Evolutionary conservation across 2,329 filamentous ascomycete species (phyloP).

Genomic region (Aspergillus ibericus): DNA sequence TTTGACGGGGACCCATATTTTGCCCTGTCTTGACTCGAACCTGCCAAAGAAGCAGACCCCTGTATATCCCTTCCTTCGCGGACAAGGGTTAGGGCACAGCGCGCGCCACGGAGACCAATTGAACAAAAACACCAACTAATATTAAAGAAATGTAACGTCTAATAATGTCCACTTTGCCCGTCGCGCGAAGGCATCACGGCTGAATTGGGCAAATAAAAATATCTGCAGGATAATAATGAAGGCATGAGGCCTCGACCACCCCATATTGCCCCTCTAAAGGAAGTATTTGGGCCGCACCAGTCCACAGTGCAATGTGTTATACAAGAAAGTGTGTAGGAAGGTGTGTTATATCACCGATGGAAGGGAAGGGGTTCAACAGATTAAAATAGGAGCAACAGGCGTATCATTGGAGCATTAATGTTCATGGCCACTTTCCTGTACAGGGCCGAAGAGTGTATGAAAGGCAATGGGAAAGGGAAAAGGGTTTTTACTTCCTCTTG

Average conservation of each 20-base stretch:
- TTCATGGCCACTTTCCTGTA: conserved; percentile 11
- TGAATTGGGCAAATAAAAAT: neutral
- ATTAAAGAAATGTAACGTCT: conserved; percentile 19
- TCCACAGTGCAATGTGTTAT: conserved; percentile 13
- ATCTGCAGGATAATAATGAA: conserved; percentile 1
- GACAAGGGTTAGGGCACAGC: neutral
- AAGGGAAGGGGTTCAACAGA: neutral
- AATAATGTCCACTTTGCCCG: conserved; percentile 16
- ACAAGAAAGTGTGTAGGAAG: conserved; percentile 13
- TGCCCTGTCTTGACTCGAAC: neutral
- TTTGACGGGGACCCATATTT: neutral
- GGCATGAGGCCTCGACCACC: neutral
- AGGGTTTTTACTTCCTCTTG: conserved; percentile 46
- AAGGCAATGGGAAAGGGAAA: conserved; percentile 4
- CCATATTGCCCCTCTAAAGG: neutral
- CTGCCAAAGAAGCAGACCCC: neutral
- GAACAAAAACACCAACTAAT: conserved; percentile 7
- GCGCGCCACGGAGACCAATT: neutral
- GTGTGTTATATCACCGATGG: conserved; percentile 6
- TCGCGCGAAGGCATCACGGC: neutral
- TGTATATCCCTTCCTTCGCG: conserved; percentile 2
- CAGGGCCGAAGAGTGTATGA: neutral
- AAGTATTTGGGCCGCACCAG: conserved; percentile 1
- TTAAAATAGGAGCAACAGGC: conserved; percentile 2
- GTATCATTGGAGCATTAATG: conserved; percentile 16